Evolutionary conservation across 345 rosid genomes (phyloP), one percentile per base, ranked within the genome.

Genomic region (Syzygium grande): DNA sequence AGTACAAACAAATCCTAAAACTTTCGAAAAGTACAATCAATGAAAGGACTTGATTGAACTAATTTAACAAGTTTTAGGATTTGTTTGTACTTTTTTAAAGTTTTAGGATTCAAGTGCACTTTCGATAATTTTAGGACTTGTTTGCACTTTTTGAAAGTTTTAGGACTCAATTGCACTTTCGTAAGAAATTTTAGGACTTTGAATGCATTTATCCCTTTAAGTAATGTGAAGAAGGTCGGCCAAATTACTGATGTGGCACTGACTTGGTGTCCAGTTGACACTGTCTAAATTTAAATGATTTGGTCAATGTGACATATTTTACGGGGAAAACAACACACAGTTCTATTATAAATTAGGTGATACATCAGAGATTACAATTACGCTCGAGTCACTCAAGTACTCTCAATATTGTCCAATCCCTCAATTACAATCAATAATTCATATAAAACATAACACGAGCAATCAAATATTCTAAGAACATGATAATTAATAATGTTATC

Each of bases 401-500:
- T 34, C 7, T 68, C 3, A 17, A 19, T 34, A 17, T 68, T 68
- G 19, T 12, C 11, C 19, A 17, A 34, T 43, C 23, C 19, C 7
- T 2, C 4, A 68, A 9, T 19, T 68, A 30, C 5, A 30, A 1
- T 12, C 25, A 17, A 34, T 15, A 34, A 34, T 13, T 68, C 13
- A 0, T 3, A 15, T 68, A 8, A 34, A 30, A 21, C 79, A 30
- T 17, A 1, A 30, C 10, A 68, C 0, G 0, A 0, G 6, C 43
- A 30, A 65, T 65, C 3, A 65, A 65, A 30, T 65, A 65, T 30
- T 65, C 5, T 65, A 65, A 65, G 43, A 65, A 29, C 22, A 65
- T 65, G 22, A 65, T 30, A 30, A 65, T 0, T 0, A 29, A 65
- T 17, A 30, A 10, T 23, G 4, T 65, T 30, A 16, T 5, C 14